Base-by-base conservation (phyloP, 1,284 basidiomycete genomes). In the Puccinia coronata region DNA sequence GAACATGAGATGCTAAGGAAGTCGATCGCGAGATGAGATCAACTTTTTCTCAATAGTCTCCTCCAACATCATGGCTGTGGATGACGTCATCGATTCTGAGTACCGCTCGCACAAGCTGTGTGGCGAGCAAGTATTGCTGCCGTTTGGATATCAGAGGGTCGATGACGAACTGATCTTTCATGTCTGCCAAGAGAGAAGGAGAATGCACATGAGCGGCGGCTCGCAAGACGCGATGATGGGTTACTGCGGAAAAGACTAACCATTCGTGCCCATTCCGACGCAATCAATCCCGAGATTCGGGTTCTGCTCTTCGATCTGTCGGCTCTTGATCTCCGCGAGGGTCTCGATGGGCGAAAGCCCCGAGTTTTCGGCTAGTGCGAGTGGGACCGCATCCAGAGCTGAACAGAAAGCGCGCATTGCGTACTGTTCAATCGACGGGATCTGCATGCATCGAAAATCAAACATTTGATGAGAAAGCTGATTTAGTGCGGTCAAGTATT, bases 341-440 rank as follows among this genome's bases (percentile, higher is more conserved):
- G 95, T 98, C 87, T 98, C 95, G 84, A 99, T 99, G 14, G 96
- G 97, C 39, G 93, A 92, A 78, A 98, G 88, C 75, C 96, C 96
- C 83, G 94, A 96, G 89, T 99, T 99, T 87, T 99, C 97, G 5
- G 97, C 96, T 14, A 99, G 89, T 1, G 97, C 96, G 23, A 98
- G 90, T 11, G 97, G 97, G 75, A 98, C 88, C 14, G 95, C 90
- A 85, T 99, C 96, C 11, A 99, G 88, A 14, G 96, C 96, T 41
- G 93, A 93, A 0, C 96, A 91, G 86, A 98, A 99, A 23, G 96
- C 96, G 63, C 96, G 92, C 96, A 99, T 98, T 0, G 96, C 96
- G 86, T 99, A 99, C 89, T 99, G 96, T 87, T 99, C 96, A 85
- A 99, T 96, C 12, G 94, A 90, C 0, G 96, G 92, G 84, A 97